A percentile compares a stretch with the other conserved stretches of the same genome.
Conservation (phyloP, 495 filamentous ascomycete genomes). For the Penicillium maclennaniae region DNA sequence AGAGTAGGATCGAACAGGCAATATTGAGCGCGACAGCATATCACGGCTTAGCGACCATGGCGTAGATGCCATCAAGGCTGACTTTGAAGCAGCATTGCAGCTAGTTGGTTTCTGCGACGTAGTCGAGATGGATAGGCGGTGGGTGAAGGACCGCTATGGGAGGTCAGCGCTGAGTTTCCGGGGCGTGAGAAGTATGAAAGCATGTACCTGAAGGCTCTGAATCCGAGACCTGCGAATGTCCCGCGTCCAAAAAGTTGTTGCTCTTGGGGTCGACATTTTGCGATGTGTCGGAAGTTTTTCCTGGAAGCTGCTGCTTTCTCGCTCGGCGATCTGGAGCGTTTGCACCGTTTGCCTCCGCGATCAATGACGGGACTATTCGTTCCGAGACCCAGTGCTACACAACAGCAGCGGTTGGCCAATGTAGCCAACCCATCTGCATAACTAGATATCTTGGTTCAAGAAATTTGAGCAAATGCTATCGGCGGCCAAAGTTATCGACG, state of each 20-base stretch:
- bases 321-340: constrained; percentile 4
- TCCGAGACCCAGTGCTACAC: no score
- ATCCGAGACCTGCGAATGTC: constrained; percentile 11
- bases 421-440: neutral
- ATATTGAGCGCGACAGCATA: neutral
- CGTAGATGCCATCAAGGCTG: neutral
- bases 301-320: neutral
- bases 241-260: constrained; percentile 19
- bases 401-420: no score
- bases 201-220: constrained; percentile 12
- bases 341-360: neutral
- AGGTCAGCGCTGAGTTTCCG: neutral
- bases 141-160: constrained; percentile 8
- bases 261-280: constrained; percentile 20
- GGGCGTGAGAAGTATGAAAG: neutral
- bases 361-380: neutral
- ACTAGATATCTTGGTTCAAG: neutral
- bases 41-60: neutral
- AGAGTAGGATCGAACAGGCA: constrained; percentile 6
- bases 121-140: constrained; percentile 8
- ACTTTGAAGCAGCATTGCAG: constrained; percentile 1
- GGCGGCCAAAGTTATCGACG: neutral
- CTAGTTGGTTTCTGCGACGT: neutral
- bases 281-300: neutral
- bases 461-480: neutral